Conservation (phyloP, 1,284 basidiomycete genomes). For the Pascua guehoae region DNA sequence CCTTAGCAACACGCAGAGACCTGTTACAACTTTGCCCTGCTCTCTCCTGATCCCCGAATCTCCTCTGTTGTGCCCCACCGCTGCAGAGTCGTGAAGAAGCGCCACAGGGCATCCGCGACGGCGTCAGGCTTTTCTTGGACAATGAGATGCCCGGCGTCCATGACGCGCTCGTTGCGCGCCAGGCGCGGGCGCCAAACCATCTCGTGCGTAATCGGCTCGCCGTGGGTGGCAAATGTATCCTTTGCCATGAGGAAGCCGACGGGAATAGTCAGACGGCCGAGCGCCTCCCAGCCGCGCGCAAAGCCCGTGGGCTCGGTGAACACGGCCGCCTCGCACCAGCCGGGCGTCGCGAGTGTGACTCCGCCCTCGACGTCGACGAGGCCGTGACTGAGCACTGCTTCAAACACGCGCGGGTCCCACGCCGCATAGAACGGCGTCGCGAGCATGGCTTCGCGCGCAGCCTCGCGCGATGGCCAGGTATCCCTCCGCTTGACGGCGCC, state of each 20-base stretch:
- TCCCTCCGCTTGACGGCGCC: constrained; percentile 32
- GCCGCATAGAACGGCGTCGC: constrained; percentile 41
- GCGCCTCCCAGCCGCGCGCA: constrained; percentile 33
- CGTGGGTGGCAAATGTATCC: constrained; percentile 21
- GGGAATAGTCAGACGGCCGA: constrained; percentile 28
- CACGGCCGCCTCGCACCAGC: constrained; percentile 32
- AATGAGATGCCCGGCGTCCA: constrained; percentile 24
- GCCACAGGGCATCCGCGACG: constrained; percentile 27
- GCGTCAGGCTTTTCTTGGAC: constrained; percentile 36
- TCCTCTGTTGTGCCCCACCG: background rate
- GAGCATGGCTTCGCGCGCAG: constrained; percentile 10
- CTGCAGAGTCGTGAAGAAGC: constrained; percentile 25
- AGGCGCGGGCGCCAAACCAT: constrained; percentile 31
- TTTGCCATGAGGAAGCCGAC: constrained; percentile 26
- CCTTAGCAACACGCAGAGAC: too few species aligned
- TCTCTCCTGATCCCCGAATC: background rate
- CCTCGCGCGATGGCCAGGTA: constrained; percentile 6
- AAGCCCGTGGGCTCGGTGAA: constrained; percentile 30
- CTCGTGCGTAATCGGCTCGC: constrained; percentile 19
- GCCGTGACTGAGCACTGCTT: constrained; percentile 61
- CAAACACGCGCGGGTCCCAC: constrained; percentile 61
- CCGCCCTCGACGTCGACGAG: constrained; percentile 50
- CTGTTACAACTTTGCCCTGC: background rate
- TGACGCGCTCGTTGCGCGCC: constrained; percentile 30
- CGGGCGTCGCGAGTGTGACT: constrained; percentile 34